Conservation (phyloP, 2,329 filamentous ascomycete genomes). For the Ophiostoma tasmaniense region DNA sequence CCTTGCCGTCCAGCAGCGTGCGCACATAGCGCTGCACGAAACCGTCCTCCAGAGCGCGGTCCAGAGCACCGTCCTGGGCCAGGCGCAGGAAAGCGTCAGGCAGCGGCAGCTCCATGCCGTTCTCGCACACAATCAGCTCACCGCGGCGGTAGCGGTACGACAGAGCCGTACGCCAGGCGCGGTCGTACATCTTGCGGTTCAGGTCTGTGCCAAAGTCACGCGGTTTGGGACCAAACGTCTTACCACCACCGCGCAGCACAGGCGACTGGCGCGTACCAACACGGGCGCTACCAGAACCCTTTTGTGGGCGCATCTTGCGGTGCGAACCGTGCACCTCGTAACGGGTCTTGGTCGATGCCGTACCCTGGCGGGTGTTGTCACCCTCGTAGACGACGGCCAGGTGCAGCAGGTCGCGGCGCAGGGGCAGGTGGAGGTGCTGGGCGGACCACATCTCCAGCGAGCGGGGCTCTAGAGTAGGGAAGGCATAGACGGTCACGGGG, state of each 20-base stretch:
- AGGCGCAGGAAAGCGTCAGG: slow-evolving; percentile 41
- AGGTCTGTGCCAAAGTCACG: slow-evolving; percentile 81
- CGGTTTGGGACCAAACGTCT: slow-evolving; percentile 81
- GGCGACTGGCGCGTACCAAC: slow-evolving; percentile 75
- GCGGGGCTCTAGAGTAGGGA: slow-evolving; percentile 79
- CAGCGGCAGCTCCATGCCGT: slow-evolving; percentile 59
- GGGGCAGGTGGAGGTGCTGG: slow-evolving; percentile 76
- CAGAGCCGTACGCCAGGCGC: slow-evolving; percentile 89
- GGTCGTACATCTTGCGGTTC: slow-evolving; percentile 84
- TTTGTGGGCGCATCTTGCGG: slow-evolving; percentile 76
- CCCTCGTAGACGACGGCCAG: slow-evolving; percentile 88
- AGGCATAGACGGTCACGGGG: slow-evolving; percentile 78
- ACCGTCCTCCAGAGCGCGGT: slow-evolving; percentile 37
- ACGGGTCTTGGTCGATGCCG: slow-evolving; percentile 73
- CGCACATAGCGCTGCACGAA: slow-evolving; percentile 51
- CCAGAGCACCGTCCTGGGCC: slow-evolving; percentile 27
- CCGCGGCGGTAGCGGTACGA: slow-evolving; percentile 84
- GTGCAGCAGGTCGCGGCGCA: slow-evolving; percentile 87
- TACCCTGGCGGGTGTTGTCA: slow-evolving; percentile 78
- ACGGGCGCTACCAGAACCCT: slow-evolving; percentile 74
- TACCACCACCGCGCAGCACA: slow-evolving; percentile 75
- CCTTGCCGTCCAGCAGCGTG: slow-evolving; percentile 50
- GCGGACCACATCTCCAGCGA: slow-evolving; percentile 68
- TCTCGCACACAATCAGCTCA: slow-evolving; percentile 77
- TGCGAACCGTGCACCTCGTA: slow-evolving; percentile 76